Conservation (phyloP, 257 asterid species). For the Solanum bulbocastanum region DNA sequence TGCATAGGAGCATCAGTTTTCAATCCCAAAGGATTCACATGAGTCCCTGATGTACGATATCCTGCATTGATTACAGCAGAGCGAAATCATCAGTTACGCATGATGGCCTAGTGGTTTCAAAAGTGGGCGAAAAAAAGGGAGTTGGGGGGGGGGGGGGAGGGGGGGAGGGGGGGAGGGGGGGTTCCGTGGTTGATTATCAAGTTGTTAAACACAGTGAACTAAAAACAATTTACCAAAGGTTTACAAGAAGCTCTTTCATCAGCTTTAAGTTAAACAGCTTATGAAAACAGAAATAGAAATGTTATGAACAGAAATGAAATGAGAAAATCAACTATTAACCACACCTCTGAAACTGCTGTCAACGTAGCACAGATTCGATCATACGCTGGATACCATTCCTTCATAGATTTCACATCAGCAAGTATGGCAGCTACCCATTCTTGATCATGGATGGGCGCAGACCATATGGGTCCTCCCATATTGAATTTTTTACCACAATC, state of each 20-base stretch:
- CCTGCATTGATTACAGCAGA: conserved; percentile 97
- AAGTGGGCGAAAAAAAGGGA: not conserved
- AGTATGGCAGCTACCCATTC: conserved; percentile 83
- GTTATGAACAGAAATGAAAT: not conserved
- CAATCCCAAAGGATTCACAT: conserved; percentile 75
- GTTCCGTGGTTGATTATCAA: not conserved
- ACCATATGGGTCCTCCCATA: conserved; percentile 99
- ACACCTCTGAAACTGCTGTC: conserved; percentile 89
- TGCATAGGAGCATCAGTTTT: conserved; percentile 97
- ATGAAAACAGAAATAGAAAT: not conserved
- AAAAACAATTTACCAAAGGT: not conserved
- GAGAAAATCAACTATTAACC: not conserved
- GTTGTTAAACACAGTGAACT: not conserved
- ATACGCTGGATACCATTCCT: conserved; percentile 73
- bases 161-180: too few species aligned
- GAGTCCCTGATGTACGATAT: conserved; percentile 89
- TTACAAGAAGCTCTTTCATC: not conserved
- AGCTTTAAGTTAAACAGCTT: not conserved
- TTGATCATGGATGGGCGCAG: conserved; percentile 90
- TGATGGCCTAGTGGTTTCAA: not conserved
- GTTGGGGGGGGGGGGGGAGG: not conserved
- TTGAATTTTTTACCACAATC: conserved; percentile 85
- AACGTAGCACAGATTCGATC: conserved; percentile 62
- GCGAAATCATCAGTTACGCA: conserved; percentile 22
- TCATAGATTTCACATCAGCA: conserved; percentile 51